A percentile compares a stretch with the other conserved stretches of the same genome.
These are phyloP conservation scores for Tylopilus sp. DNA, from an alignment of 1,284 basidiomycete species.

Conservation along the genomic window DNA sequence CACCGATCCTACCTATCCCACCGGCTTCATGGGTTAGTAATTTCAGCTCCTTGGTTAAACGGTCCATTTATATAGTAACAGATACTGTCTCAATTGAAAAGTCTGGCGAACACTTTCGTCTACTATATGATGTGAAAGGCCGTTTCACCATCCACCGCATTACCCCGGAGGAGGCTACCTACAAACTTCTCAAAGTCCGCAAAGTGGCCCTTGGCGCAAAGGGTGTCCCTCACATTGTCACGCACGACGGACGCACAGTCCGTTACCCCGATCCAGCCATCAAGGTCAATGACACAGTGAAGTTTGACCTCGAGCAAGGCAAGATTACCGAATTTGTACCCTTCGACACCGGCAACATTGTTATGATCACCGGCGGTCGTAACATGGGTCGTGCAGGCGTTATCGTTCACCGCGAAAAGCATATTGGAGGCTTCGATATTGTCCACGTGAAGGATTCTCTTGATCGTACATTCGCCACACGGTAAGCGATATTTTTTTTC, in stretches of 20 bases:
- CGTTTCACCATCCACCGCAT: constrained; percentile 99
- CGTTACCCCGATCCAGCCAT: constrained; percentile 98
- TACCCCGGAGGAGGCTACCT: constrained; percentile 94
- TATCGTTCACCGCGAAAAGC: constrained; percentile 95
- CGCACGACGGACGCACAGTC: constrained; percentile 99
- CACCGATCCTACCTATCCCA: constrained; percentile 95
- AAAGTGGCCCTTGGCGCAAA: constrained; percentile 89
- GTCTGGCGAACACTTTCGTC: constrained; percentile 99
- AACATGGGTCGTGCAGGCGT: constrained; percentile 99
- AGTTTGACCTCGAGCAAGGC: constrained; percentile 92
- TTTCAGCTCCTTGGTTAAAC: not conserved
- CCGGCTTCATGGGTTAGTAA: constrained; percentile 91
- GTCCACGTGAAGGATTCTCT: constrained; percentile 96
- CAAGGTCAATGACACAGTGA: constrained; percentile 97
- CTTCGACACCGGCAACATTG: constrained; percentile 97
- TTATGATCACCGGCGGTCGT: constrained; percentile 97
- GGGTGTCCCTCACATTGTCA: constrained; percentile 96
- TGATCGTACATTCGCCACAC: constrained; percentile 94
- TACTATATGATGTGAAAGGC: constrained; percentile 99
- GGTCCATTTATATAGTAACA: constrained; percentile 30
- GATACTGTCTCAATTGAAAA: constrained; percentile 98
- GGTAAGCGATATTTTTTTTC: constrained; percentile 50
- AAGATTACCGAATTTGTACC: constrained; percentile 95
- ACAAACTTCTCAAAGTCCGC: constrained; percentile 98
- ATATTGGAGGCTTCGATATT: constrained; percentile 97